Conservation (phyloP, 306 rosid genomes). For the Quillaja saponaria region DNA sequence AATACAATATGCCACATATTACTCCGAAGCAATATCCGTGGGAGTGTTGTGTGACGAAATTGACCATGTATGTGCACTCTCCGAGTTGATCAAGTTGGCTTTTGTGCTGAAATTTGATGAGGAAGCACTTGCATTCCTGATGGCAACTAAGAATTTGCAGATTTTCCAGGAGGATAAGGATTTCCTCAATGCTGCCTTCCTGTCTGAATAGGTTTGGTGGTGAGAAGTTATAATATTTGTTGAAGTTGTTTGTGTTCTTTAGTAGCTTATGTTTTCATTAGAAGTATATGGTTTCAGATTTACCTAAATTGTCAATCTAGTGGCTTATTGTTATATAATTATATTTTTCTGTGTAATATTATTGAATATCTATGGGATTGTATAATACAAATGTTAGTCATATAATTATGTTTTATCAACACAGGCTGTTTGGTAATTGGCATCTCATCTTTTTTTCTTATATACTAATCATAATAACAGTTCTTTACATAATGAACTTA, state of each 20-base stretch:
- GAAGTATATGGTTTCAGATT: too few species aligned
- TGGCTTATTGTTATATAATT: too few species aligned
- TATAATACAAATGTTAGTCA: too few species aligned
- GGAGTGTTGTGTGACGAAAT: constrained; percentile 53
- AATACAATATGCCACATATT: constrained; percentile 56
- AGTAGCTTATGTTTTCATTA: too few species aligned
- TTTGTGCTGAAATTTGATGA: constrained; percentile 54
- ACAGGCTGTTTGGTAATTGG: too few species aligned
- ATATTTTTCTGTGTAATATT: too few species aligned
- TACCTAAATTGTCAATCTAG: too few species aligned
- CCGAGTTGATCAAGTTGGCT: constrained; percentile 65
- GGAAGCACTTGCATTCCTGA: constrained; percentile 48
- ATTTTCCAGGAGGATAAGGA: constrained; percentile 61
- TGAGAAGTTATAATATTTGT: not conserved
- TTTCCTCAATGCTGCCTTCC: constrained; percentile 50
- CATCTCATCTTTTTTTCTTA: too few species aligned
- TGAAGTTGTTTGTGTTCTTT: too few species aligned
- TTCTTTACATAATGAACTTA: constrained; percentile 14
- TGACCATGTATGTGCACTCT: constrained; percentile 48
- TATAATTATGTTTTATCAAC: too few species aligned
- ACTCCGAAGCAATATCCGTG: constrained; percentile 57
- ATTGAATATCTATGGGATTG: too few species aligned
- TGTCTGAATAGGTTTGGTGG: constrained; percentile 24
- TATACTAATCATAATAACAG: too few species aligned
- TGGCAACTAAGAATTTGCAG: constrained; percentile 69